Evolutionary conservation across 176 grass and related monocot species (phyloP).

Genomic region (Typha latifolia): DNA sequence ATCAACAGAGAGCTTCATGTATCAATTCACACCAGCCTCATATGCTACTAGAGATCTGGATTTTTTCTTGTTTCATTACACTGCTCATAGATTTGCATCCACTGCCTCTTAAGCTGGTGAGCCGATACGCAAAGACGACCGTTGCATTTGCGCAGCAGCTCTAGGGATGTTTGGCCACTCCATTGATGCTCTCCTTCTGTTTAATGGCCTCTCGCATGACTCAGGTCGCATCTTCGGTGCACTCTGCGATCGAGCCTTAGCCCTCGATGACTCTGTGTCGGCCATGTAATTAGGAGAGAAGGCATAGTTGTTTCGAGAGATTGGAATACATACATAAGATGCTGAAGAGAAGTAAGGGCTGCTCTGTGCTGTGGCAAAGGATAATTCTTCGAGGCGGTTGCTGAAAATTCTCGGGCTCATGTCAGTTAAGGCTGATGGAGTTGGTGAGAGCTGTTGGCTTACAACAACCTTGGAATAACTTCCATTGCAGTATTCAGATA

Average conservation of each 20-base stretch:
- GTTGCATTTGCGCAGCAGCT: not conserved
- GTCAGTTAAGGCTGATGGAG: constrained; percentile 22
- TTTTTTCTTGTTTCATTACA: not conserved
- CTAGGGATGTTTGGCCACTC: not conserved
- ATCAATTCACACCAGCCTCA: not conserved
- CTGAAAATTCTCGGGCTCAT: constrained; percentile 18
- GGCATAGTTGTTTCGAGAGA: not conserved
- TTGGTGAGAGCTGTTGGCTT: not conserved
- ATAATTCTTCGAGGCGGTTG: constrained; percentile 21
- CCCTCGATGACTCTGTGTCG: constrained; percentile 68
- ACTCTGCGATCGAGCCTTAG: constrained; percentile 60
- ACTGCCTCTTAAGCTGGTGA: not conserved
- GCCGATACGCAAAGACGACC: not conserved
- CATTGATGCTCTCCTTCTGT: not conserved
- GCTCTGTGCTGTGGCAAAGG: constrained; percentile 28
- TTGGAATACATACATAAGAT: not conserved
- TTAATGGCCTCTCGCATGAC: not conserved
- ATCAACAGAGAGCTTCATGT: too few relatives aligned
- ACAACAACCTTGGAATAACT: not conserved
- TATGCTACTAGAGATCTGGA: not conserved
- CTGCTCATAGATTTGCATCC: not conserved
- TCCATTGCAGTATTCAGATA: not conserved
- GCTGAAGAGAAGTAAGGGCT: constrained; percentile 28
- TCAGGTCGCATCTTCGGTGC: constrained; percentile 37
- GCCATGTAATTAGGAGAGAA: constrained; percentile 71